Evolutionary conservation across 2,329 filamentous ascomycete genomes (phyloP), one percentile per base, ranked within the genome.

Genomic region (Aureobasidium vineae): DNA sequence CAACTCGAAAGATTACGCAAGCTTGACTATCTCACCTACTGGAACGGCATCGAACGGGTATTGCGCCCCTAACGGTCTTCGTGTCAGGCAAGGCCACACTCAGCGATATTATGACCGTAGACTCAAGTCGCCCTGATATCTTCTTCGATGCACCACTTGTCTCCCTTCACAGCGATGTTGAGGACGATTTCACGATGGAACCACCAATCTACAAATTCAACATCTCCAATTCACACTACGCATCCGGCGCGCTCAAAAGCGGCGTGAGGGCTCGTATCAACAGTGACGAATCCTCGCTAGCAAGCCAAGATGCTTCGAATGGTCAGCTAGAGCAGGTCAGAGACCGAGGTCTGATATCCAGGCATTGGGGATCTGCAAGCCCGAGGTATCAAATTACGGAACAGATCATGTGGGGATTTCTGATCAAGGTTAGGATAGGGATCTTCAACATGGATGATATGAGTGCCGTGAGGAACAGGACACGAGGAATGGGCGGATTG

Each of bases 31-130:
- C 50, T 54, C 11, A 54, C 50, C 6, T 13, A 54, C 71, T 84
- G 79, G 71, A 78, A 85, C 70, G 83, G 82, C 31, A 73, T 70
- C 1, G 70, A 72, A 6, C 71, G 78, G 2, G 68, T 79, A 11
- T 70, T 79, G 23, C 53, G 83, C 1, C 80, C 83, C 74, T 85
- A 52, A 85, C 83, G 1, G 77, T 85, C 6, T 82, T 85, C 16
- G 83, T 80, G 43, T 83, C 83, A 0, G 83, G 83, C 7, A 82
- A 84, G 68, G 79, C 82, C 0, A 82, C 82, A 0, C 84, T 79
- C 70, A 77, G 82, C 53, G 73, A 80, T 41, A 71, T 85, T 40
- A 76, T 75, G 0, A 76, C 79, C 2, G n/a, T 63, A 1, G 19
- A 63, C 11, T 7, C 28, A 0, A 6, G 1, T 1, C 81, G 83